These are phyloP conservation scores for Eucalyptus erythrocorys DNA, from an alignment of 345 rosid species.

Conservation along the genomic window DNA sequence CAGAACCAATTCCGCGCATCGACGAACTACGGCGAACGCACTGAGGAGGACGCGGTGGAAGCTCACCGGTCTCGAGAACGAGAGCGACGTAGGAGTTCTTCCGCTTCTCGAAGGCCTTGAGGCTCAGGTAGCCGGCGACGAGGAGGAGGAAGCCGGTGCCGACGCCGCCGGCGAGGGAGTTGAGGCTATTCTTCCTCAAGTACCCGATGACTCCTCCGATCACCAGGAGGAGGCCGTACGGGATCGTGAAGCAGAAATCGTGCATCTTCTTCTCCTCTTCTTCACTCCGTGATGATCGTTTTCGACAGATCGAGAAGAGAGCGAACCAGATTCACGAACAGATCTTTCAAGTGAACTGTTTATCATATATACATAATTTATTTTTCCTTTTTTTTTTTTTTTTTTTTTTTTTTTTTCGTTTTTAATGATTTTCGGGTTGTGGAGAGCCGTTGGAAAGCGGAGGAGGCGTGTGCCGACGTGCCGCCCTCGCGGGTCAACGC, in stretches of 20 bases:
- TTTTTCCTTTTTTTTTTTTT: not conserved
- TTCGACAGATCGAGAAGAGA: not conserved
- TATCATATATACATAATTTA: not conserved
- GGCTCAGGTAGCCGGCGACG: conserved; percentile 79
- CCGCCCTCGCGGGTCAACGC: not conserved
- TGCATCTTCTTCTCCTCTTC: conserved; percentile 39
- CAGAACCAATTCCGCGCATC: not conserved
- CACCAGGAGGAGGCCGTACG: conserved; percentile 76
- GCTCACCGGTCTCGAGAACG: conserved; percentile 62
- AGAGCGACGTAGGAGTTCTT: conserved; percentile 55
- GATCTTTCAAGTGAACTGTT: not conserved
- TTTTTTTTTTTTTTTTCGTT: not conserved
- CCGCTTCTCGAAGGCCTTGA: conserved; percentile 70
- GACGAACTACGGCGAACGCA: not conserved
- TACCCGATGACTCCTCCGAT: conserved; percentile 80
- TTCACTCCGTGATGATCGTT: not conserved
- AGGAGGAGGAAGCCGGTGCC: conserved; percentile 65
- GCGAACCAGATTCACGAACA: not conserved
- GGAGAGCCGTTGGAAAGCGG: not conserved
- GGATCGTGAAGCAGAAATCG: conserved; percentile 97
- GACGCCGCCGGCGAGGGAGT: conserved; percentile 81
- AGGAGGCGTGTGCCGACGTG: not conserved
- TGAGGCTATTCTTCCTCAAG: conserved; percentile 59
- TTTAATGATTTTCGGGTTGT: not conserved
- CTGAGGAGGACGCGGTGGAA: not conserved